Conservation (phyloP, 1,139 yeast genomes). For the Entelexis paramagnoliae region DNA sequence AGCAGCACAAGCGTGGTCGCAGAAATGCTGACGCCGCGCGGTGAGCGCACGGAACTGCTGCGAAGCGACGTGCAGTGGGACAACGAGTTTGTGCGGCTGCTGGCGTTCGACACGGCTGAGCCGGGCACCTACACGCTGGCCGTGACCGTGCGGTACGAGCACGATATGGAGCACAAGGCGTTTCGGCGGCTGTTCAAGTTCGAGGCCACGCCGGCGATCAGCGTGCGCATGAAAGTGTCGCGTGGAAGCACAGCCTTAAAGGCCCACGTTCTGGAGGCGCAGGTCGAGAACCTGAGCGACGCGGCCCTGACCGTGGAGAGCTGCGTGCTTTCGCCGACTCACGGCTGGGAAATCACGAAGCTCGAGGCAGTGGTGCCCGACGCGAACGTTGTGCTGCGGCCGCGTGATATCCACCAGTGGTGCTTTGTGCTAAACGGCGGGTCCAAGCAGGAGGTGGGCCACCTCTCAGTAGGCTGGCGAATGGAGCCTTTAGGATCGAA, state of each 20-base stretch:
- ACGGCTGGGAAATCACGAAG: conserved; percentile 26
- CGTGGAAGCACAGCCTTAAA: conserved; percentile 17
- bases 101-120: conserved; percentile 27
- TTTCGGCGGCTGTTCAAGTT: conserved; percentile 29
- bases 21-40: conserved; percentile 22
- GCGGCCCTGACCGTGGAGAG: conserved; percentile 29
- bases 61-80: neutral
- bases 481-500: conserved; percentile 33
- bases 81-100: conserved; percentile 22
- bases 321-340: conserved; percentile 27
- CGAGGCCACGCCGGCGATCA: conserved; percentile 29
- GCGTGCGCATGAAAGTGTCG: conserved; percentile 30
- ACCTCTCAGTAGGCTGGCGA: conserved; percentile 31
- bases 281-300: conserved; percentile 31
- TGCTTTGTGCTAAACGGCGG: conserved; percentile 21
- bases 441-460: conserved; percentile 18
- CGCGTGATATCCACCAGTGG: conserved; percentile 25
- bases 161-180: conserved; percentile 18
- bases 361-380: conserved; percentile 13
- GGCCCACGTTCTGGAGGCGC: conserved; percentile 29
- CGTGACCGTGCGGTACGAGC: conserved; percentile 25
- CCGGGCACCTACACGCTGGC: conserved; percentile 29
- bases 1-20: conserved; percentile 20
- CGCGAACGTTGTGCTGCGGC: conserved; percentile 22
- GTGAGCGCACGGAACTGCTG: conserved; percentile 21